Base-by-base conservation (phyloP, 331 rosid species). In the Saraca asoca region DNA sequence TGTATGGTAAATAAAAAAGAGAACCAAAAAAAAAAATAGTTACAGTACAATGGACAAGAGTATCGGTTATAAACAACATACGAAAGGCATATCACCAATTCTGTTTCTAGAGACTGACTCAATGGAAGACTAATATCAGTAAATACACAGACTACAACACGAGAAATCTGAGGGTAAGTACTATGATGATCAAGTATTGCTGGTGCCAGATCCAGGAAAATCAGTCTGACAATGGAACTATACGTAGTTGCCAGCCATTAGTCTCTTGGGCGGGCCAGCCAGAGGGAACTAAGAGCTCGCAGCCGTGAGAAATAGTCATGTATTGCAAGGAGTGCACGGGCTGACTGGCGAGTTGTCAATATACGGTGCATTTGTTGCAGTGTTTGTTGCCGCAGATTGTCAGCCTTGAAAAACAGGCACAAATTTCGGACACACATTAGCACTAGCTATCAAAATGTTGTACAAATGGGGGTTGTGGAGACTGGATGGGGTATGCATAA, bases 201-300 rank as follows among this genome's bases (percentile, higher is more conserved):
- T 43, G 78, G 62, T 64, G 64, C 78, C 51, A 62, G 68, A 73
- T 64, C 69, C 52, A 43, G 37, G 73, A 86, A 54, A 62, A 75
- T 55, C 72, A 73, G 68, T 58, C 15, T 29, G 50, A 55, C 45
- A 70, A 76, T 10, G 1, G 74, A 20, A 77, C 69, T 69, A 69
- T 56, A 75, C 3, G 1, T 24, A 24, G 31, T 69, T 39, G 71
- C 72, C 35, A 6, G 50, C 78, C 71, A 49, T 81, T 76, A 94
- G 69, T 94, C 96, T 80, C 89, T 86, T 0, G 99, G 99, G 24
- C 99, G 97, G 33, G 99, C 99, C 24, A 90, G 87, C 99, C 99
- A 94, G 57, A 94, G 97, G 3, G 99, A 88, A 80, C 99, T 94
- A 14, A 94, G 99, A 69, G 99, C 99, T 0, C 97, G 96, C 17